phyloP scores from a whole-genome alignment of 495 filamentous ascomycete genomes.

The Talaromyces nanjingensis region DNA sequence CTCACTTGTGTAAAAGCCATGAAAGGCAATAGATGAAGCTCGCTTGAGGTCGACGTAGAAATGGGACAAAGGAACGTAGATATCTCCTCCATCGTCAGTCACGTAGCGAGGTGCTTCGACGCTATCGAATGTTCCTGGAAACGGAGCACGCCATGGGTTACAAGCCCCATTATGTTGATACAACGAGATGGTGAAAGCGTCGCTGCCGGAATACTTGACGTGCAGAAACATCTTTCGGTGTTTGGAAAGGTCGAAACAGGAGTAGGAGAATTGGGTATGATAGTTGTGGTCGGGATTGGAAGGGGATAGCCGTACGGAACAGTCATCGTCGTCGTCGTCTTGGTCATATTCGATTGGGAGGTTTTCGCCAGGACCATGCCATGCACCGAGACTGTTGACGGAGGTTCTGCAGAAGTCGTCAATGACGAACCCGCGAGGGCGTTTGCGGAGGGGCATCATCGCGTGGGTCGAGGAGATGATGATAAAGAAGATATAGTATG shows the following conservation, averaged over 20 bases:
- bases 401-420: slow-evolving; percentile 53
- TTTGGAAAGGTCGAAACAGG: slow-evolving; percentile 54
- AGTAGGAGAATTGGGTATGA: slow-evolving; percentile 53
- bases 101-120: slow-evolving; percentile 63
- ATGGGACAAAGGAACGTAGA: slow-evolving; percentile 70
- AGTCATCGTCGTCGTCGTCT: slow-evolving; percentile 16
- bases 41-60: slow-evolving; percentile 58
- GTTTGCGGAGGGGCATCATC: slow-evolving; percentile 1
- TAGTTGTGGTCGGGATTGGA: slow-evolving; percentile 62
- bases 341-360: slow-evolving; percentile 43
- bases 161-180: slow-evolving; percentile 67
- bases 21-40: slow-evolving; percentile 57
- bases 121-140: slow-evolving; percentile 67
- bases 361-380: slow-evolving; percentile 63
- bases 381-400: slow-evolving; percentile 60
- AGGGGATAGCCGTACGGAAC: slow-evolving; percentile 50
- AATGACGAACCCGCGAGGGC: slow-evolving; percentile 43
- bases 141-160: slow-evolving; percentile 51
- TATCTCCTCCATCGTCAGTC: slow-evolving; percentile 39
- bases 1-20: slow-evolving; percentile 56
- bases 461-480: not conserved
- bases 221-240: slow-evolving; percentile 61
- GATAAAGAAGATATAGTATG: slow-evolving; percentile 6
- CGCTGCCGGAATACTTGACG: slow-evolving; percentile 60
- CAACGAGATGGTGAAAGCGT: slow-evolving; percentile 60